These are phyloP conservation scores for Candida caryicola DNA, from an alignment of 805 yeast genomes.

Conservation along the genomic window DNA sequence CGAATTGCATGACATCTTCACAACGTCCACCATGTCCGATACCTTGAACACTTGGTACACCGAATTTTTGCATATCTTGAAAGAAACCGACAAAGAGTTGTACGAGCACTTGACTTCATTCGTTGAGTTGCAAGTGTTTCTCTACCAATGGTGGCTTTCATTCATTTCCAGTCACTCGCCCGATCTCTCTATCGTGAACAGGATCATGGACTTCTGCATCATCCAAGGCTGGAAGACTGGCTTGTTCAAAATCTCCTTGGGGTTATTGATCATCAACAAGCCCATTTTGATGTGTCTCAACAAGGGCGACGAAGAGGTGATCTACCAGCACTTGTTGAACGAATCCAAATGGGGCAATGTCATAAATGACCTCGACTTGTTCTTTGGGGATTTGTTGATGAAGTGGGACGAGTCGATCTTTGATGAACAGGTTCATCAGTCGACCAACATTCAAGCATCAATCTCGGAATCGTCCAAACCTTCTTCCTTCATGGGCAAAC, in stretches of 20 bases:
- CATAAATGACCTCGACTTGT: conserved; percentile 33
- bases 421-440: conserved; percentile 1
- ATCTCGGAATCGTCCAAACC: conserved; percentile 2
- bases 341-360: conserved; percentile 45
- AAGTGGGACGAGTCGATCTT: conserved; percentile 36
- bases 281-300: conserved; percentile 37
- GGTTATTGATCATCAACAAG: conserved; percentile 48
- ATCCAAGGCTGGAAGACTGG: conserved; percentile 54
- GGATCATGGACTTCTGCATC: conserved; percentile 50
- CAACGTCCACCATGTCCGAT: conserved; percentile 48
- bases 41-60: conserved; percentile 51
- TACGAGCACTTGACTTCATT: conserved; percentile 40
- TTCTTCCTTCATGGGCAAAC: conserved; percentile 25
- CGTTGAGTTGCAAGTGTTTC: conserved; percentile 46
- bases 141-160: conserved; percentile 67
- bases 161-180: conserved; percentile 63
- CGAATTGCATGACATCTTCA: conserved; percentile 50
- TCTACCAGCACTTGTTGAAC: conserved; percentile 42
- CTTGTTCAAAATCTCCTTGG: conserved; percentile 53
- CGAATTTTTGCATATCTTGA: conserved; percentile 48
- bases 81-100: conserved; percentile 39
- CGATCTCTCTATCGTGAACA: conserved; percentile 43
- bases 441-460: conserved; percentile 2
- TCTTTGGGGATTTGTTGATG: conserved; percentile 37
- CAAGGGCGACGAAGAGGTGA: conserved; percentile 40